Base-by-base conservation (phyloP, 2,329 filamentous ascomycete species). In the Thielaviopsis musarum region DNA sequence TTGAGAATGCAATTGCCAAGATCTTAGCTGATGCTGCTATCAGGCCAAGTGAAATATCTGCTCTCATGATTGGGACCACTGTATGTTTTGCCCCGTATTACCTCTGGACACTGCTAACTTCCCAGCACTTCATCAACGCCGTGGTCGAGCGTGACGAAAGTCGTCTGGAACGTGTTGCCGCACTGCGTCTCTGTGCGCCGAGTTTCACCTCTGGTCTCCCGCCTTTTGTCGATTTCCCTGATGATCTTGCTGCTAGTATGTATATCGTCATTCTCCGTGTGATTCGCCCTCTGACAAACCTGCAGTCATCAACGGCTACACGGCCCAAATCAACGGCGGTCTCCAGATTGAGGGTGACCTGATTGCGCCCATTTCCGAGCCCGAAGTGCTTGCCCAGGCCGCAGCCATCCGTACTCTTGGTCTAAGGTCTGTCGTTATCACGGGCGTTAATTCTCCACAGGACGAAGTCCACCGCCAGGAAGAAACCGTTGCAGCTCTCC, bases 391-490 rank as follows among this genome's bases (percentile, higher is more conserved):
- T 17, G 60, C 60, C 1, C 62, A 65, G 22, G 65, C 65, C 1
- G 30, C 10, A 12, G 24, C 56, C 30, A 68, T 70, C 58, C 63
- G 62, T 28, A 56, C 58, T n/a, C 63, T 64, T 15, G 63, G 66
- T 2, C 51, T 70, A 68, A 65, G 58, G 21, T 72, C 72, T 48
- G 70, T 84, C 1, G 79, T 81, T 0, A 69, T 84, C 4, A 74
- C 77, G 4, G 79, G 80, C 1, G 74, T 82, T 9, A 82, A 79
- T 67, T 78, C 76, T 9, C 79, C 80, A 0, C 77, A 82, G 24
- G 80, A 84, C 65, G 73, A 75, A 10, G 63, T 72, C 3, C 74
- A 75, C 64, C 68, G 67, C 51, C 79, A 82, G 65, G 79, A 82
- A 66, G 70, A 76, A 48, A 67, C 70, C 3, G 77, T 76, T 3